These are phyloP conservation scores for Graphilbum fragrans DNA, from an alignment of 2,329 filamentous ascomycete species.

Conservation along the genomic window DNA sequence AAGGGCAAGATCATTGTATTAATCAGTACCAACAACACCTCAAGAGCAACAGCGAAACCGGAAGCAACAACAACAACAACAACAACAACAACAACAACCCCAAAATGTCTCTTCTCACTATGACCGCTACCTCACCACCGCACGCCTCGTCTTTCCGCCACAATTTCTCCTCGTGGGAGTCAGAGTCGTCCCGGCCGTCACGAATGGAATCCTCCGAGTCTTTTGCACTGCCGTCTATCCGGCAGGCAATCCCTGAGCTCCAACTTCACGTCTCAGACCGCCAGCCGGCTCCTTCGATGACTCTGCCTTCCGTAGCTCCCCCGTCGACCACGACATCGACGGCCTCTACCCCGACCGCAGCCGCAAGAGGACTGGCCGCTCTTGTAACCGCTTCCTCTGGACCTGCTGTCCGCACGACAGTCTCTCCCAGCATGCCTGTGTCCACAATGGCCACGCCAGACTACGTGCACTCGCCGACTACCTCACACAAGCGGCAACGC, in stretches of 20 bases:
- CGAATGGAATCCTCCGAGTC: slow-evolving; percentile 13
- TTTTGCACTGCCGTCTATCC: slow-evolving; percentile 37
- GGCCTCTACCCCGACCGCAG: neutral
- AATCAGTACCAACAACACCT: neutral
- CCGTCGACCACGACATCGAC: neutral
- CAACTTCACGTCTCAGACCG: neutral
- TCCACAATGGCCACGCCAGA: slow-evolving; percentile 18
- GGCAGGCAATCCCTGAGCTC: slow-evolving; percentile 22
- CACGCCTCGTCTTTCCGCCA: slow-evolving; percentile 22
- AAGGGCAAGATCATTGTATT: neutral
- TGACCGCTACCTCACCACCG: slow-evolving; percentile 26
- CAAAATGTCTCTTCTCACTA: slow-evolving; percentile 39
- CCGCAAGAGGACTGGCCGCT: neutral
- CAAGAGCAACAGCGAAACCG: too few species aligned
- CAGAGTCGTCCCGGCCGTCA: slow-evolving; percentile 11
- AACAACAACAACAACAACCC: slow-evolving; percentile 12
- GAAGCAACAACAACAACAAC: slow-evolving; percentile 15
- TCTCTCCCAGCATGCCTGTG: slow-evolving; percentile 21
- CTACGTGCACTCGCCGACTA: slow-evolving; percentile 34
- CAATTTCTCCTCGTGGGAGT: neutral
- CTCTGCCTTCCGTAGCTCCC: too few species aligned
- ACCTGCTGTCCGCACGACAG: slow-evolving; percentile 6
- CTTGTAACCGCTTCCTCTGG: neutral
- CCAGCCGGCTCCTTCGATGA: neutral
- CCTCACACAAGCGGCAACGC: slow-evolving; percentile 33